Conservation (phyloP, 352 stramenopile species). For the Thalassiosira allenii region DNA sequence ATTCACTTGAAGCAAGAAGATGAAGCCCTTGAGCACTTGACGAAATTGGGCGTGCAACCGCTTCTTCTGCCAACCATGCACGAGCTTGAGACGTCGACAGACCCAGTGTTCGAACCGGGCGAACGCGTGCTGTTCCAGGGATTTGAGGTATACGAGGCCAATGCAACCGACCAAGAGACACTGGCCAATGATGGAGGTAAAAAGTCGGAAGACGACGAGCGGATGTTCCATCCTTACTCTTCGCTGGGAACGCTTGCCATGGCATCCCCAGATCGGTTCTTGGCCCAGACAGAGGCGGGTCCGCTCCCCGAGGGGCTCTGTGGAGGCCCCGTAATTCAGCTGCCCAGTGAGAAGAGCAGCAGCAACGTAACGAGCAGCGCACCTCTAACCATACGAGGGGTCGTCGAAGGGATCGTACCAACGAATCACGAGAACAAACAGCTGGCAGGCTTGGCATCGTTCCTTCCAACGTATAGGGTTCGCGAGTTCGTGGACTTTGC, state of each 20-base stretch:
- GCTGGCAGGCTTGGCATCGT: constrained; percentile 74
- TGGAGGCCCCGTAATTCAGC: constrained; percentile 69
- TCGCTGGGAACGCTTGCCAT: constrained; percentile 63
- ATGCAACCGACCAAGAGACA: constrained; percentile 55
- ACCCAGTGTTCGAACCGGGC: constrained; percentile 74
- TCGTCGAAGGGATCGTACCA: constrained; percentile 82
- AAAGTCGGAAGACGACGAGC: constrained; percentile 50
- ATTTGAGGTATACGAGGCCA: constrained; percentile 64
- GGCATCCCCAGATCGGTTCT: constrained; percentile 78
- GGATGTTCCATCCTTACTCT: constrained; percentile 75
- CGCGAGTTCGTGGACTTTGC: constrained; percentile 77
- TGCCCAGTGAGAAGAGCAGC: constrained; percentile 38
- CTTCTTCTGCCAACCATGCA: constrained; percentile 61
- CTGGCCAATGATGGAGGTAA: constrained; percentile 15
- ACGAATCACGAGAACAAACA: constrained; percentile 68
- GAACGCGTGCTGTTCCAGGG: constrained; percentile 80
- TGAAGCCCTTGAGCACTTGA: constrained; percentile 62
- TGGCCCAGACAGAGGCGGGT: constrained; percentile 65
- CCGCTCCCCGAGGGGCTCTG: constrained; percentile 81
- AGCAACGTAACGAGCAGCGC: too few relatives aligned
- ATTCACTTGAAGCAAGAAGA: constrained; percentile 84
- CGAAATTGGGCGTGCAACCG: constrained; percentile 70
- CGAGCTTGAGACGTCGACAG: constrained; percentile 48
- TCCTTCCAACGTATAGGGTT: constrained; percentile 75
- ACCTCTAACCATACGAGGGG: constrained; percentile 59